Percentiles rank a stretch among this genome's conserved stretches.
phyloP scores from a whole-genome alignment of 176 grass and related monocot species.

The Miscanthus lutarioriparius region DNA sequence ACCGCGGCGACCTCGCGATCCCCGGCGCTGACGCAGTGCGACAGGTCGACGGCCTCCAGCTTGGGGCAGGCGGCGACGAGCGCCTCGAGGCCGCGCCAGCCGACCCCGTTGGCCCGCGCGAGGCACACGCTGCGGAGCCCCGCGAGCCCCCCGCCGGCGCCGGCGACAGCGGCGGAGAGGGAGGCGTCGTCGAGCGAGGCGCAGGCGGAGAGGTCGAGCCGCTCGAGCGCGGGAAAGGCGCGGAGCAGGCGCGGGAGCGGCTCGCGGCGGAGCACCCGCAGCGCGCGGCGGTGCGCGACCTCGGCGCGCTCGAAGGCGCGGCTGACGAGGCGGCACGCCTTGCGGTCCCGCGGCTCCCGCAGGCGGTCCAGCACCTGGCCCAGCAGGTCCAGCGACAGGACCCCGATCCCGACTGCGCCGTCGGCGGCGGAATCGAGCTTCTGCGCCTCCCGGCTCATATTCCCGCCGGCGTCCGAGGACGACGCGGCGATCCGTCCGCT shows the following conservation, averaged over 20 bases:
- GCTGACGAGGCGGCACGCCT: slow-evolving; percentile 80
- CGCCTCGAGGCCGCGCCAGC: slow-evolving; percentile 77
- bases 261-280: slow-evolving; percentile 69
- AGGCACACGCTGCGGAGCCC: slow-evolving; percentile 54
- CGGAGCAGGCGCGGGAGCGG: slow-evolving; percentile 64
- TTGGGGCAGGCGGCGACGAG: slow-evolving; percentile 63
- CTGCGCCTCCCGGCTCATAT: slow-evolving; percentile 40
- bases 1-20: slow-evolving; percentile 73
- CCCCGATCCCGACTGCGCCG: neutral
- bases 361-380: slow-evolving; percentile 75
- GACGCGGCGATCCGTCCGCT: neutral
- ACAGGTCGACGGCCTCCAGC: slow-evolving; percentile 82
- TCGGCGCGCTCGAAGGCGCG: slow-evolving; percentile 66
- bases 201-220: slow-evolving; percentile 79
- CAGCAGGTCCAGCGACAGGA: slow-evolving; percentile 68
- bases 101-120: slow-evolving; percentile 65
- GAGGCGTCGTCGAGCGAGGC: slow-evolving; percentile 70
- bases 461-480: neutral
- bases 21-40: slow-evolving; percentile 76
- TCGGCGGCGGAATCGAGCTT: neutral
- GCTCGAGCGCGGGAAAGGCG: slow-evolving; percentile 51
- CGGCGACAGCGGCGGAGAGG: slow-evolving; percentile 48
- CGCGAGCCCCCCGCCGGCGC: neutral
- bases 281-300: slow-evolving; percentile 55
- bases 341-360: slow-evolving; percentile 59